These are phyloP conservation scores for Madurella fahalii DNA, from an alignment of 2,329 filamentous ascomycete species.

Conservation along the genomic window DNA sequence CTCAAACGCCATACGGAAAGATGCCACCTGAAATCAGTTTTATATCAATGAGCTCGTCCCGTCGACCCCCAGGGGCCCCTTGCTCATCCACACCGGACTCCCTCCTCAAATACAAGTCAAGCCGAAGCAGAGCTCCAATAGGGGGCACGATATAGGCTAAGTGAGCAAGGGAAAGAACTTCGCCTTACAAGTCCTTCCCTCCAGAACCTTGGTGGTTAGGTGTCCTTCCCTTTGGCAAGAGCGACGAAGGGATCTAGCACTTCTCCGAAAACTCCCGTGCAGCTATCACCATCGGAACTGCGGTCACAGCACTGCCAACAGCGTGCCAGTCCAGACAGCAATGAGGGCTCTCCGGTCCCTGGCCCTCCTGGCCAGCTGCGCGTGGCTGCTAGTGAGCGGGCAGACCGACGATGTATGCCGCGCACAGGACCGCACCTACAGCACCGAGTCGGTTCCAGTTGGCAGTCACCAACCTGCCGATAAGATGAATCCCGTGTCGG, in stretches of 20 bases:
- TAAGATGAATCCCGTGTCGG: conserved; percentile 14
- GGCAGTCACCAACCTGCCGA: conserved; percentile 16
- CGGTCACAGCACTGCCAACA: no score
- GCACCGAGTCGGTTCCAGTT: conserved; percentile 12
- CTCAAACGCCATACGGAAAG: not conserved
- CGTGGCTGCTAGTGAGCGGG: conserved; percentile 7
- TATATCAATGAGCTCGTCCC: not conserved
- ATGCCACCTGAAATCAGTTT: not conserved
- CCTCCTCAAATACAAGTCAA: not conserved
- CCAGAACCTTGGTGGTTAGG: not conserved
- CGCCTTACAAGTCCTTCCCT: not conserved
- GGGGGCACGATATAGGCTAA: not conserved
- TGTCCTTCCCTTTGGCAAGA: not conserved
- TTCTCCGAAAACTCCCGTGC: no score
- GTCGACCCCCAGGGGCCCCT: not conserved
- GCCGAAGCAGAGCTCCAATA: not conserved
- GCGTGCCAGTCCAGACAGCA: not conserved
- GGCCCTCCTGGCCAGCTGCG: conserved; percentile 15
- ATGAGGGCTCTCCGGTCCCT: conserved; percentile 13
- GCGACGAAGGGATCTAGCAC: not conserved
- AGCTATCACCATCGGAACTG: no score
- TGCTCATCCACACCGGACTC: not conserved
- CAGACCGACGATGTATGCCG: conserved; percentile 11
- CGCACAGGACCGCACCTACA: conserved; percentile 18
- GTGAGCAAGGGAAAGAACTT: not conserved